Base-by-base conservation (phyloP, 495 filamentous ascomycete genomes). In the Aspergillus saccharolyticus region DNA sequence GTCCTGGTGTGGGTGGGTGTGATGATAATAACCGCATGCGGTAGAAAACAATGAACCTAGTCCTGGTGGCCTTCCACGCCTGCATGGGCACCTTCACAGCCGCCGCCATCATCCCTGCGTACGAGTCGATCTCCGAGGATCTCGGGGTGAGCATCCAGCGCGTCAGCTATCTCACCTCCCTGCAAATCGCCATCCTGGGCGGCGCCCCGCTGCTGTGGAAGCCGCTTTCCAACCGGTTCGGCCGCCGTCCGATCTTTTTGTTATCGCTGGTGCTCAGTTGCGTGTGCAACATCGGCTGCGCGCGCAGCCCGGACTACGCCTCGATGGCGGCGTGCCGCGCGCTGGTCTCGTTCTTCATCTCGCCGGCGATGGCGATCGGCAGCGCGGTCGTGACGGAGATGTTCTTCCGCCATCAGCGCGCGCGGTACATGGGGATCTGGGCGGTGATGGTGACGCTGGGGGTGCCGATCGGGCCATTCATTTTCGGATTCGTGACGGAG, bases 31-130 rank as follows among this genome's bases (percentile, higher is more conserved):
- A 63, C 42, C 0, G n/a, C n/a, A 3, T 33, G 22, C 59, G 33
- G 14, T n/a, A 82, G 79, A 84, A 83, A 80, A 66, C 65, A 4
- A 44, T 70, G 52, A 83, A 84, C 49, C 67, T 84, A 4, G 19
- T 73, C n/a, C 74, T 83, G 8, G 77, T 84, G 20, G 74, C 79
- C 0, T 80, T 83, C 61, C 79, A 84, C 54, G 80, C 80, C 10
- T 76, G 71, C 53, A 83, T 83, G 78, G 71, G 78, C 8, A 84
- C 81, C 7, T 82, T 84, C 62, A 81, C 70, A 1, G 81, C 81
- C 0, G 74, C 80, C 0, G 65, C 68, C 20, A 81, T 83, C 54
- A 82, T 82, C 47, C 75, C 77, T 6, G 81, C 78, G 24, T 84
- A 78, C 56, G 69, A 72, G 53, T 52, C 71, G 21, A 78, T 83